Conservation (phyloP, 23 red algal species). For the Agarophyton chilense region DNA sequence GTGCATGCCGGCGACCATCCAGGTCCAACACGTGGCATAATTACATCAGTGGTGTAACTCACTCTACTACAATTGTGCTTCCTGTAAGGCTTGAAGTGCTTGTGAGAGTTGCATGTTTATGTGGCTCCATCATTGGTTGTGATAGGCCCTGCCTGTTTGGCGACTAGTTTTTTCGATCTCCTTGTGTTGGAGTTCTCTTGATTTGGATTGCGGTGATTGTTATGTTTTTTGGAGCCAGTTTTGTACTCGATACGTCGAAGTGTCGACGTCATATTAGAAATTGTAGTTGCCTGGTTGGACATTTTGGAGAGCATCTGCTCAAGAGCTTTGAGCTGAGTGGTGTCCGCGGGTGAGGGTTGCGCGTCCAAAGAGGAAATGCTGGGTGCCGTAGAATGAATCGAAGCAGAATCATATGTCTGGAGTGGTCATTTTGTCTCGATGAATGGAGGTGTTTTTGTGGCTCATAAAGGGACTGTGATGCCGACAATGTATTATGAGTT, state of each 20-base stretch:
- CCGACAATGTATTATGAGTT: background rate
- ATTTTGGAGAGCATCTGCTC: no score
- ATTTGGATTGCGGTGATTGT: no score
- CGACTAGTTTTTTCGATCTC: background rate
- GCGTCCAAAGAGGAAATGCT: background rate
- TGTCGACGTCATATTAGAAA: background rate
- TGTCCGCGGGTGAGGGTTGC: background rate
- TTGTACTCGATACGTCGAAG: background rate
- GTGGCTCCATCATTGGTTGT: background rate
- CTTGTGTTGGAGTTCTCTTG: no score
- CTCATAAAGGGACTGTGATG: background rate
- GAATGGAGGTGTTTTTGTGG: background rate
- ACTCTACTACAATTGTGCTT: no score
- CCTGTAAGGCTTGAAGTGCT: background rate
- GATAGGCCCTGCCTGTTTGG: background rate
- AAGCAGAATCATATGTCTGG: background rate
- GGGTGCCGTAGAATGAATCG: background rate
- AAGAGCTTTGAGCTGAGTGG: background rate
- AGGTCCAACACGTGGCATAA: no score
- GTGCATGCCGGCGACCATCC: no score
- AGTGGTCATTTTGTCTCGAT: background rate
- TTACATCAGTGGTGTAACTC: no score
- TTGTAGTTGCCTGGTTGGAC: background rate
- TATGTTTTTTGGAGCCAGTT: background rate
- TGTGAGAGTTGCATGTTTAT: background rate